A percentile compares a stretch with the other conserved stretches of the same genome.
Conservation (phyloP, 192 early-diverging fungal species). For the Gonapodya prolifera region DNA sequence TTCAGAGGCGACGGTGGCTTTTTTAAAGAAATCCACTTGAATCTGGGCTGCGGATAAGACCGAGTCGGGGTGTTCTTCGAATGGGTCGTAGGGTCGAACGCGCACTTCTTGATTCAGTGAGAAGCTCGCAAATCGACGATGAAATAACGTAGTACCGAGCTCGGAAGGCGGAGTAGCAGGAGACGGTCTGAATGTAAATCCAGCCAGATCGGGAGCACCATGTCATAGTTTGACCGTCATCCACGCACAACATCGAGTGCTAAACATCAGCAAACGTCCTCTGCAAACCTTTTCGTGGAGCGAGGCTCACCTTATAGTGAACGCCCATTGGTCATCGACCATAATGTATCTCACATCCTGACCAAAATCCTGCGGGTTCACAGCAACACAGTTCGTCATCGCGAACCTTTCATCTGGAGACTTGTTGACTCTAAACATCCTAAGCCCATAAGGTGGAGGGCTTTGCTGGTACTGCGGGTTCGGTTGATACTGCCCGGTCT, state of each 20-base stretch:
- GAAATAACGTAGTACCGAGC: slow-evolving; percentile 37
- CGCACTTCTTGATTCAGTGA: slow-evolving; percentile 47
- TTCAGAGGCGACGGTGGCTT: slow-evolving; percentile 31
- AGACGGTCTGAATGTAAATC: background rate
- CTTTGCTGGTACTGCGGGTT: background rate
- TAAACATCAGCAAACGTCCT: no score
- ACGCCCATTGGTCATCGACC: slow-evolving; percentile 66
- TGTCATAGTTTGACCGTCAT: no score
- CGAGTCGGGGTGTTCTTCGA: slow-evolving; percentile 21
- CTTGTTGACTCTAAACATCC: background rate
- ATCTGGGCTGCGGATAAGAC: slow-evolving; percentile 34
- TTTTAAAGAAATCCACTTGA: slow-evolving; percentile 45
- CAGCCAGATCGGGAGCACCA: no score
- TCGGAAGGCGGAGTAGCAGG: slow-evolving; percentile 17
- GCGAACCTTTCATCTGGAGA: slow-evolving; percentile 24
- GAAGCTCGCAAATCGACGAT: slow-evolving; percentile 54
- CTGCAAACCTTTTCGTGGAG: no score
- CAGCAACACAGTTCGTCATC: slow-evolving; percentile 63
- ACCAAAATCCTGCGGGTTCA: slow-evolving; percentile 60
- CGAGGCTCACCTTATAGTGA: slow-evolving; percentile 56
- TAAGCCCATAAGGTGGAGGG: background rate
- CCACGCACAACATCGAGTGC: no score
- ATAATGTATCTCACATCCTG: slow-evolving; percentile 53
- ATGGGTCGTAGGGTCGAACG: slow-evolving; percentile 51
- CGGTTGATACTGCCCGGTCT: background rate